Evolutionary conservation across 208 protist species (phyloP), one percentile per base, ranked within the genome.

Genomic region (Leishmania braziliensis): DNA sequence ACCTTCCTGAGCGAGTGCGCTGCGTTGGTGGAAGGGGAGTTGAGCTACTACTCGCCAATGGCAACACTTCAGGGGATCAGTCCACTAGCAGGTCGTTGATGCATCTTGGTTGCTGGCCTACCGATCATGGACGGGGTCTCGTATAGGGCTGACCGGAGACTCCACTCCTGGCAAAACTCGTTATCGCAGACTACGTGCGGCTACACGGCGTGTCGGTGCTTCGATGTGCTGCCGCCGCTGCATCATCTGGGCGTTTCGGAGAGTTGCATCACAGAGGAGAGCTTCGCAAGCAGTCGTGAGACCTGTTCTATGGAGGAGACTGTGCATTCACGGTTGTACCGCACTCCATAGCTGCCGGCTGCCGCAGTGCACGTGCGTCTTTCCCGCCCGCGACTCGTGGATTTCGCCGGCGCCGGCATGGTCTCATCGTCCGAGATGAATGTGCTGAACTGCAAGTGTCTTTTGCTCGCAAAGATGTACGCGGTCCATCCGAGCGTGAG

Each of bases 241-340:
- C 86, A 77, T 36, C 73, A 78, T 36, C 78, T 89, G 50, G 86
- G 86, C 62, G 65, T 84, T n/a, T 82, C 70, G 18, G 76, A 77
- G 46, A 87, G 80, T 66, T 78, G 71, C 77, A 72, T 84, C 18
- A 75, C 73, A 20, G 83, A 82, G 60, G 68, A 54, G 36, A 82
- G 80, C 43, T 43, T 84, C n/a, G 48, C 48, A 3, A 62, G 78
- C 53, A 75, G 79, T 33, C 33, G 70, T 16, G 60, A 81, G 20
- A 80, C 73, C 73, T 83, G 75, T 3, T 56, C 77, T n/a, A 63
- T 89, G 63, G 79, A 85, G 71, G 75, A 85, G 78, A 46, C 75
- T 89, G 46, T 79, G 77, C 75, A 53, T 87, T n/a, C 68, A 63
- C 51, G 76, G 73, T 70, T 89, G 86, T 76, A 65, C 36, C n/a